Conservation (phyloP, 768 basidiomycete species). For the Russula compacta region DNA sequence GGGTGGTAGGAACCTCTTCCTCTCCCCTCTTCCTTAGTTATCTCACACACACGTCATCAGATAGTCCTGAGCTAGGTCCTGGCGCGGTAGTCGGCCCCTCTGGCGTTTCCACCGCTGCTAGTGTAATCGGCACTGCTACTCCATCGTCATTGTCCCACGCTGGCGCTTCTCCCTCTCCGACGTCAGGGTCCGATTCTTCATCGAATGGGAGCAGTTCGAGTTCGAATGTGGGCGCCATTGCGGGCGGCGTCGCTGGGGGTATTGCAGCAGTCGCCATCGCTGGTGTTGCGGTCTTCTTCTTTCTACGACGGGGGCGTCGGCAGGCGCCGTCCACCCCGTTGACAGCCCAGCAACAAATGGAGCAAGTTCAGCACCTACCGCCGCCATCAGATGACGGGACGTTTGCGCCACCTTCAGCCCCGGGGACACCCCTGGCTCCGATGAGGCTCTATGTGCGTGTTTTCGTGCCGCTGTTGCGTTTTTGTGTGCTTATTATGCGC, state of each 20-base stretch:
- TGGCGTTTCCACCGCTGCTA: background rate
- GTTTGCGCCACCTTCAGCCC: background rate
- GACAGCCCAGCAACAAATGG: background rate
- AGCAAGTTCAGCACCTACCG: background rate
- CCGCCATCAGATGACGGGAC: background rate
- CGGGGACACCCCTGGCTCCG: background rate
- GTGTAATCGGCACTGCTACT: background rate
- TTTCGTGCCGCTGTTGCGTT: background rate
- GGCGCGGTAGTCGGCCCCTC: background rate
- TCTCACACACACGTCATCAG: background rate
- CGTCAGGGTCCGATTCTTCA: background rate
- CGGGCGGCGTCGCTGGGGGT: background rate
- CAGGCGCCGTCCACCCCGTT: background rate
- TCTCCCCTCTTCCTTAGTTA: too few relatives aligned
- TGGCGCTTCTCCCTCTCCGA: too few relatives aligned
- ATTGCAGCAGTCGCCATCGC: background rate
- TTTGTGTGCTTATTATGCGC: too few relatives aligned
- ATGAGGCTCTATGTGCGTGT: constrained; percentile 9
- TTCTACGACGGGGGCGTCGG: background rate
- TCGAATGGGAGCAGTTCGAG: background rate
- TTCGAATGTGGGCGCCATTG: background rate
- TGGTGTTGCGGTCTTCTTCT: background rate
- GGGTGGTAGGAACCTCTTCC: background rate
- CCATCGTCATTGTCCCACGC: too few relatives aligned
- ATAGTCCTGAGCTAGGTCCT: background rate